Percentiles rank a stretch among this genome's conserved stretches.
Evolutionary conservation across 257 asterid genomes (phyloP).

Genomic region (Marsdenia floribunda): DNA sequence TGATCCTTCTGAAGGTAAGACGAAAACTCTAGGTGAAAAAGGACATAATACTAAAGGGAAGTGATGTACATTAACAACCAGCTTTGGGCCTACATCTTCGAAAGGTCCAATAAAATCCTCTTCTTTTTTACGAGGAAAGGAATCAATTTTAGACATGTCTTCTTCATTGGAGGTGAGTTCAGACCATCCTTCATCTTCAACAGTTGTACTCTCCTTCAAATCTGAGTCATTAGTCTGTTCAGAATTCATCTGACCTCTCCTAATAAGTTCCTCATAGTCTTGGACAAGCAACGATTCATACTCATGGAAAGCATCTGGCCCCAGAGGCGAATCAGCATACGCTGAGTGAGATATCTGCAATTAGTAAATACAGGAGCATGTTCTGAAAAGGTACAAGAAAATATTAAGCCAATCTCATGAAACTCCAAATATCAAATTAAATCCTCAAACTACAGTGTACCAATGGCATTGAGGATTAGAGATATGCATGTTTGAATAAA

Average conservation of each 20-base stretch:
- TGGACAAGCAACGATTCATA: slow-evolving; percentile 80
- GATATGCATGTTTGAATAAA: background rate
- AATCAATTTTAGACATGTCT: slow-evolving; percentile 33
- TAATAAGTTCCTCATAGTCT: slow-evolving; percentile 84
- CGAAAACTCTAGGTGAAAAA: slow-evolving; percentile 83
- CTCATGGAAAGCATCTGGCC: slow-evolving; percentile 92
- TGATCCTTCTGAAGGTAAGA: slow-evolving; percentile 97
- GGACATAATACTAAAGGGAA: slow-evolving; percentile 88
- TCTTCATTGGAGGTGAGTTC: slow-evolving; percentile 51
- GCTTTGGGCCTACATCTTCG: slow-evolving; percentile 48
- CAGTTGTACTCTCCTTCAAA: slow-evolving; percentile 26
- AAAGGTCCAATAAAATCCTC: slow-evolving; percentile 35
- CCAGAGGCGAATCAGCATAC: slow-evolving; percentile 95
- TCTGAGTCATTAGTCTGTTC: slow-evolving; percentile 26
- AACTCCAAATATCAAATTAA: background rate
- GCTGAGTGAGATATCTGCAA: slow-evolving; percentile 83
- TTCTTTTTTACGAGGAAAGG: slow-evolving; percentile 34
- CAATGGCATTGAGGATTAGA: slow-evolving; percentile 1
- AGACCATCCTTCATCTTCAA: slow-evolving; percentile 79
- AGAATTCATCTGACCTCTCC: slow-evolving; percentile 37
- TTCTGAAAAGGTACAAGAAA: background rate
- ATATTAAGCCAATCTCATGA: background rate
- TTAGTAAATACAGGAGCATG: slow-evolving; percentile 17
- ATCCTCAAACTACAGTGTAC: background rate
- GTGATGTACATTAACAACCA: slow-evolving; percentile 74